Conservation (phyloP, 2,329 filamentous ascomycete genomes). For the Drechslera avenae region DNA sequence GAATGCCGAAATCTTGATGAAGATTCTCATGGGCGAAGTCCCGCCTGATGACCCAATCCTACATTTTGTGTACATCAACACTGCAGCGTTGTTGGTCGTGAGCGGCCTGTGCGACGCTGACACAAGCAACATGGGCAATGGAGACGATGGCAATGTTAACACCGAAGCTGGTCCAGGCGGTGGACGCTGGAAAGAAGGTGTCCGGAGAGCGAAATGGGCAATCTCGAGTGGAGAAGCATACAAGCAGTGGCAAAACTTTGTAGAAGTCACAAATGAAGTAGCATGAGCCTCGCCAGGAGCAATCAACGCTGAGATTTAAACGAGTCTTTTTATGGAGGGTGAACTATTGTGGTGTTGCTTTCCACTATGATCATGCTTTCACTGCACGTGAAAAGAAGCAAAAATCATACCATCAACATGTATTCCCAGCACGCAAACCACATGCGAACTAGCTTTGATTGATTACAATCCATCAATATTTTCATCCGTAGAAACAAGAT, state of each 20-base stretch:
- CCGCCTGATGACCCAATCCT: conserved; percentile 80
- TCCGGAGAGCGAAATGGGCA: conserved; percentile 85
- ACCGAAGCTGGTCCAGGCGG: conserved; percentile 83
- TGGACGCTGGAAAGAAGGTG: conserved; percentile 92
- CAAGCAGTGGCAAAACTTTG: conserved; percentile 81
- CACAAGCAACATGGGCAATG: conserved; percentile 75
- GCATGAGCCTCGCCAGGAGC: conserved; percentile 13
- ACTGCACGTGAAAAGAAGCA: too few relatives aligned
- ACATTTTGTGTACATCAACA: conserved; percentile 93
- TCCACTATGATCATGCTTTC: too few relatives aligned
- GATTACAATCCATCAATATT: too few relatives aligned
- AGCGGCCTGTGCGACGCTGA: conserved; percentile 87
- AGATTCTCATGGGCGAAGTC: conserved; percentile 75
- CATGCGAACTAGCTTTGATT: too few relatives aligned
- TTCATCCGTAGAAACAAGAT: too few relatives aligned
- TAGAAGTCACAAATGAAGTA: conserved; percentile 72
- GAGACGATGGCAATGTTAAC: conserved; percentile 80
- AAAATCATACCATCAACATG: too few relatives aligned
- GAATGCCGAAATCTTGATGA: conserved; percentile 83
- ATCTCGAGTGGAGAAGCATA: conserved; percentile 86
- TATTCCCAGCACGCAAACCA: too few relatives aligned
- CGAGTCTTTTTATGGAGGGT: too few relatives aligned
- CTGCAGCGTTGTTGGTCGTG: conserved; percentile 83
- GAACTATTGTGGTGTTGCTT: too few relatives aligned
- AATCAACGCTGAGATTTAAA: too few relatives aligned